Evolutionary conservation across 2,329 filamentous ascomycete genomes (phyloP), one percentile per base, ranked within the genome.

Genomic region (Talaromyces rugulosus): DNA sequence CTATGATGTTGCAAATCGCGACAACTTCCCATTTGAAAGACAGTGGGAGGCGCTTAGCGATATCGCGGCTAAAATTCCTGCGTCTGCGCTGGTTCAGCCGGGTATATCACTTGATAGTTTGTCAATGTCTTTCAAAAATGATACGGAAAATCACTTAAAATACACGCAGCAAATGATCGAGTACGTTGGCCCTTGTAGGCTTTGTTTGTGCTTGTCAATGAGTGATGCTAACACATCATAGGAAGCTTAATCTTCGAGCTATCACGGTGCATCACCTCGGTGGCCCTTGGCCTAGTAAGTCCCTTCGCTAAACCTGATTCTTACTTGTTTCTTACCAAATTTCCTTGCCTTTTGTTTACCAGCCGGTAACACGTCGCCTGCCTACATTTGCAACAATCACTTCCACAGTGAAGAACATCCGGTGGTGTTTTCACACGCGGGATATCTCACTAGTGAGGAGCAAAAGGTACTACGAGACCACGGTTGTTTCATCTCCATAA

Each of bases 401-500:
- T 12, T 55, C 11, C 53, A 55, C n/a, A 55, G 34, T 34, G 53
- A 36, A 12, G 4, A 27, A 5, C 31, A 27, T 11, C 53, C 31
- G 9, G 23, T 56, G 16, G n/a, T 56, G 7, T 36, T 56, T n/a
- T 56, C 53, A 3, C 53, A 56, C 30, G 14, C 53, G 0, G 30
- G 30, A 18, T 56, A 34, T n/a, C 31, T 40, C 5, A 56, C 53
- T 7, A 36, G n/a, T 8, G 28, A 56, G 31, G 53, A 80, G 14
- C 73, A 74, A 0, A 59, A 70, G 1, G 73, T 83, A 0, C 76
- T 86, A 0, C 80, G 81, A 11, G 63, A 70, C 0, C 77, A 77
- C 2, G 81, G 86, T 70, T 79, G 85, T 57, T 81, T 82, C 71
- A 71, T 87, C 50, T 83, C 82, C 58, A 83, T 83, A 62, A 86